A percentile compares a stretch with the other conserved stretches of the same genome.
Evolutionary conservation across 495 filamentous ascomycete genomes (phyloP).

Genomic region (Hyaloscypha hepaticicola): DNA sequence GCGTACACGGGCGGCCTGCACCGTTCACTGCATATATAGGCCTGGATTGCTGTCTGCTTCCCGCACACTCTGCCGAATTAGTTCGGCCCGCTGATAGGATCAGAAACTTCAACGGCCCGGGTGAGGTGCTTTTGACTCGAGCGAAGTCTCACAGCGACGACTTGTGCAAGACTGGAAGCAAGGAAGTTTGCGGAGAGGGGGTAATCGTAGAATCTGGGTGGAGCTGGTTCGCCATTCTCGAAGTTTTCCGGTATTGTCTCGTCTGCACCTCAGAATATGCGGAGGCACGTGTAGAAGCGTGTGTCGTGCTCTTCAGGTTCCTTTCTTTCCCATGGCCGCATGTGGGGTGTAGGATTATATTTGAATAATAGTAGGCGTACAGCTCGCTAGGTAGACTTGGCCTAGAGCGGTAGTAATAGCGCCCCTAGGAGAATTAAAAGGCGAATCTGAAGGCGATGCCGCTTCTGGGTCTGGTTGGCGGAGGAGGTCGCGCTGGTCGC

Average conservation of each 20-base stretch:
- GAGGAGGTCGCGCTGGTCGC: background rate
- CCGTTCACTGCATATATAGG: conserved; percentile 29
- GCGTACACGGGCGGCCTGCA: conserved; percentile 26
- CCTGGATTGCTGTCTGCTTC: conserved; percentile 24
- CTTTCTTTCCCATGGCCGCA: background rate
- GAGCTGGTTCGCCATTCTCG: background rate
- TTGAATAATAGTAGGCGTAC: conserved; percentile 7
- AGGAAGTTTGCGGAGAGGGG: background rate
- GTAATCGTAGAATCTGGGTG: background rate
- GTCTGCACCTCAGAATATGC: conserved; percentile 25
- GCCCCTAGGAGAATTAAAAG: conserved; percentile 15
- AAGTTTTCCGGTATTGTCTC: conserved; percentile 5
- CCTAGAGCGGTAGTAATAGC: conserved; percentile 3
- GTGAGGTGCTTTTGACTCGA: conserved; percentile 7
- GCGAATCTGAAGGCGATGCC: conserved; percentile 21
- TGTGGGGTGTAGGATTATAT: conserved; percentile 9
- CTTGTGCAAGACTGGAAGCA: background rate
- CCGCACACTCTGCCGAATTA: conserved; percentile 24
- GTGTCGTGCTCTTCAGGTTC: conserved; percentile 1
- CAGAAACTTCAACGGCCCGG: conserved; percentile 1
- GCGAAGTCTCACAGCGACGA: background rate
- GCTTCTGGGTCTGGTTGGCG: conserved; percentile 8
- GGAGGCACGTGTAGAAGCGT: conserved; percentile 19
- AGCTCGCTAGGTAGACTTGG: background rate
- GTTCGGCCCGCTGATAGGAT: conserved; percentile 29